These are phyloP conservation scores for Fusarium graminum DNA, from an alignment of 2,329 filamentous ascomycete species.

Conservation along the genomic window DNA sequence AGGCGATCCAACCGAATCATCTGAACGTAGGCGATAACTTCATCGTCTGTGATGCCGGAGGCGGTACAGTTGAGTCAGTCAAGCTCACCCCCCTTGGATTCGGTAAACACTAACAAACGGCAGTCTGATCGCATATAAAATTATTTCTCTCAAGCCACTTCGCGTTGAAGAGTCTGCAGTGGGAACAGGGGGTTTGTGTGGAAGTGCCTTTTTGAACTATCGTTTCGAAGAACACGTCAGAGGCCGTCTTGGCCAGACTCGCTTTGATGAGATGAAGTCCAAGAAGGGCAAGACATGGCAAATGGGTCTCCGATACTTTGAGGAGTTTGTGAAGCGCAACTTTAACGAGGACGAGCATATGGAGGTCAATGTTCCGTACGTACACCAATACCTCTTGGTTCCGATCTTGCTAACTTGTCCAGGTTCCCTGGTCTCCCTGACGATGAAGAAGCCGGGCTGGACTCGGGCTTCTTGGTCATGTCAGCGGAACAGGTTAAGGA, in stretches of 20 bases:
- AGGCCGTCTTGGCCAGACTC: slow-evolving; percentile 72
- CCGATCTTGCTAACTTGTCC: slow-evolving; percentile 14
- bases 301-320: slow-evolving; percentile 82
- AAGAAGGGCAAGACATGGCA: slow-evolving; percentile 86
- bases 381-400: slow-evolving; percentile 18
- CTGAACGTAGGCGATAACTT: slow-evolving; percentile 76
- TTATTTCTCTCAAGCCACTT: slow-evolving; percentile 78
- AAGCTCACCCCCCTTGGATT: not conserved
- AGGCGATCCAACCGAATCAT: slow-evolving; percentile 82
- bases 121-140: slow-evolving; percentile 82
- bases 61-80: slow-evolving; percentile 75
- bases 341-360: slow-evolving; percentile 83
- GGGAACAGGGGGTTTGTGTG: slow-evolving; percentile 81
- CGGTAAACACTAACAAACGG: slow-evolving; percentile 32
- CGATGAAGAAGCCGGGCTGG: slow-evolving; percentile 79
- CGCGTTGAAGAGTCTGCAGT: slow-evolving; percentile 83
- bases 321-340: slow-evolving; percentile 87
- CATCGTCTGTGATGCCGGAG: slow-evolving; percentile 72
- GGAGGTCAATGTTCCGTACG: slow-evolving; percentile 80
- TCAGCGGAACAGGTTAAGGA: slow-evolving; percentile 76
- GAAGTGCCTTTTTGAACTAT: slow-evolving; percentile 84
- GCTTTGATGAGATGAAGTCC: slow-evolving; percentile 80
- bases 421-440: slow-evolving; percentile 81
- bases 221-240: slow-evolving; percentile 83
- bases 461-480: slow-evolving; percentile 82